A percentile compares a stretch with the other conserved stretches of the same genome.
Evolutionary conservation across 306 rosid genomes (phyloP).

Genomic region (Erythrophleum fordii): DNA sequence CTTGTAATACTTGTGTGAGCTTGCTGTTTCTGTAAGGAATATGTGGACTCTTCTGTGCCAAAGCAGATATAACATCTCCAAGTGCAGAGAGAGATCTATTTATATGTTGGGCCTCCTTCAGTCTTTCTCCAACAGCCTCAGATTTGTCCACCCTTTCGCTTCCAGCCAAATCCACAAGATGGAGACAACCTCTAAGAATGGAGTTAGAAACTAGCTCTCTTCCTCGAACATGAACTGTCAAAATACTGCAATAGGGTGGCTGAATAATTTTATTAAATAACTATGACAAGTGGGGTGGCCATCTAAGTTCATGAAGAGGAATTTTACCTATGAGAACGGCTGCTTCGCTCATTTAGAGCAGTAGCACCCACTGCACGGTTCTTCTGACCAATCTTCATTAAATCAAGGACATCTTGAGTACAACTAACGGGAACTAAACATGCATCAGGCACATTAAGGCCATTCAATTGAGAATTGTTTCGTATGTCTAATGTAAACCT

Average conservation of each 20-base stretch:
- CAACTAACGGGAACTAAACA: conserved; percentile 83
- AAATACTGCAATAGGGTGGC: conserved; percentile 64
- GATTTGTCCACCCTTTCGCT: conserved; percentile 97
- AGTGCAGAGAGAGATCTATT: conserved; percentile 96
- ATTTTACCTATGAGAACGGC: conserved; percentile 90
- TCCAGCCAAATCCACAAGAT: conserved; percentile 98
- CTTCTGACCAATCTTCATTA: conserved; percentile 89
- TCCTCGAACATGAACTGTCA: conserved; percentile 91
- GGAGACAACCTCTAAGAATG: conserved; percentile 86
- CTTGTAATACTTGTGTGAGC: conserved; percentile 95
- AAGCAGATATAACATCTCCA: conserved; percentile 94
- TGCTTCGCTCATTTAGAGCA: conserved; percentile 93
- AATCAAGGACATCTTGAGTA: conserved; percentile 86
- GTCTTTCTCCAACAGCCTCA: conserved; percentile 95
- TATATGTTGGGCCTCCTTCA: conserved; percentile 96
- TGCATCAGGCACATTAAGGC: conserved; percentile 97
- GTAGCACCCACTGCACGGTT: conserved; percentile 96
- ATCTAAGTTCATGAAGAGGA: conserved; percentile 17
- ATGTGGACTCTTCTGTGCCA: conserved; percentile 92
- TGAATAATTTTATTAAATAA: conserved; percentile 17
- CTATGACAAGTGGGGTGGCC: conserved; percentile 8
- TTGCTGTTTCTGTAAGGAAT: conserved; percentile 98
- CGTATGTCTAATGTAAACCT: conserved; percentile 82
- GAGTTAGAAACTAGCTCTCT: conserved; percentile 75
- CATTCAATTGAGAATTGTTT: conserved; percentile 93